These are phyloP conservation scores for Mortierella sp. DNA, from an alignment of 371 early-diverging fungal species.

Conservation along the genomic window DNA sequence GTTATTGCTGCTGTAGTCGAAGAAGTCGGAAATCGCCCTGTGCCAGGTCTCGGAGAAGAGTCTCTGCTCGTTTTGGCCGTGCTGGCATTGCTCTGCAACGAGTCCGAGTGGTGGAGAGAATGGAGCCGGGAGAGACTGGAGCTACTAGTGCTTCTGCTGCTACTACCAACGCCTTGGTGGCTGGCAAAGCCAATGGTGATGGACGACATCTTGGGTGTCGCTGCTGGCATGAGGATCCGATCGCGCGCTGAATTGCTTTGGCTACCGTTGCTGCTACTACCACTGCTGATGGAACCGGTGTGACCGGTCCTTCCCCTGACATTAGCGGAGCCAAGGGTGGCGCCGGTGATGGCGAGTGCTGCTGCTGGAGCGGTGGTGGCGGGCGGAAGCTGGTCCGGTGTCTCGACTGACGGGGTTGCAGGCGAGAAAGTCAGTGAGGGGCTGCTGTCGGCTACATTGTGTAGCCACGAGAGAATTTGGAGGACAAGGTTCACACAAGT, in stretches of 20 bases:
- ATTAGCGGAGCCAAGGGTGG: not conserved
- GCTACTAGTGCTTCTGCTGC: slow-evolving; percentile 40
- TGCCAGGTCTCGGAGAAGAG: slow-evolving; percentile 39
- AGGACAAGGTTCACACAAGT: too few species aligned
- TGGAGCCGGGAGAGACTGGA: slow-evolving; percentile 47
- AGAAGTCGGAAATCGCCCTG: slow-evolving; percentile 31
- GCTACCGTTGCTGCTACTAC: slow-evolving; percentile 5
- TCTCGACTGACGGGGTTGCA: slow-evolving; percentile 37
- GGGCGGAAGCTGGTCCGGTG: slow-evolving; percentile 3
- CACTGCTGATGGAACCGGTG: not conserved
- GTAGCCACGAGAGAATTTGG: too few species aligned
- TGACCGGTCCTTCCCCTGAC: not conserved
- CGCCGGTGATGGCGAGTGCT: not conserved
- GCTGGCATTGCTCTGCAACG: slow-evolving; percentile 23
- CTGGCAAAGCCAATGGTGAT: slow-evolving; percentile 52
- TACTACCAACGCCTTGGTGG: slow-evolving; percentile 47
- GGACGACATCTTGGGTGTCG: slow-evolving; percentile 37
- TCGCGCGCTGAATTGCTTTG: slow-evolving; percentile 24
- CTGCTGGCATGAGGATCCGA: slow-evolving; percentile 37
- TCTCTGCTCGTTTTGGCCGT: slow-evolving; percentile 35
- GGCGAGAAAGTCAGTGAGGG: slow-evolving; percentile 40
- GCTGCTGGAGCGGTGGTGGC: slow-evolving; percentile 5
- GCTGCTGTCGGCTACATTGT: slow-evolving; percentile 8
- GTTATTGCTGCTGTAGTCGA: slow-evolving; percentile 19
- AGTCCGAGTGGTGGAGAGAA: slow-evolving; percentile 44